Evolutionary conservation across 148 eudicot genomes (phyloP), one percentile per base, ranked within the genome.

Genomic region (Nepenthes gracilis): DNA sequence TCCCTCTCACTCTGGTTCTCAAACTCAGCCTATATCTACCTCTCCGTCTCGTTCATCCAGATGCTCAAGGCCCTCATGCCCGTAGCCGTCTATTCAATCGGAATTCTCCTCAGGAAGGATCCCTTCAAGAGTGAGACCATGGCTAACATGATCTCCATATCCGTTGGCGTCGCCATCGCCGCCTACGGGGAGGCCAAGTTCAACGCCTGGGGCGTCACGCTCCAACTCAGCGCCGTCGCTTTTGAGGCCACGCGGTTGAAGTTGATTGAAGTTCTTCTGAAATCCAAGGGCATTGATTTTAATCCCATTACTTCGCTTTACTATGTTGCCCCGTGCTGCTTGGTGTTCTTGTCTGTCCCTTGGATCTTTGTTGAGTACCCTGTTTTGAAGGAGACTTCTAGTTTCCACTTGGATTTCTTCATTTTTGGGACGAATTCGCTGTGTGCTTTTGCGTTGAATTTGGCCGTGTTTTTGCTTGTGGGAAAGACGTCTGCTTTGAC

Each of bases 21-120:
- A 1, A 85, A 85, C 62, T 83, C 92, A 1, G 87, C 92, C 0
- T 85, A 85, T 35, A 85, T 85, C 33, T 85, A 80, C 48, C 56
- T 85, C 0, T 83, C 88, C 1, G 92, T 85, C 0, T 83, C 88
- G 0, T 85, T 85, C 63, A 86, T 86, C 9, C 93, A 86, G 62
- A 86, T 86, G 93, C 66, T 86, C 4, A 86, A 86, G 50, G 93
- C 93, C 8, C 70, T 86, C 0, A 86, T 83, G 88, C 93, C 93
- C 1, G 93, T 86, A 12, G 88, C 85, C 0, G 93, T 83, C 6
- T 86, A 86, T 52, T 86, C 93, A 0, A 72, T 83, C 12, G 81
- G 88, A 1, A 80, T 86, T 3, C 1, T 78, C 57, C 71, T 83
- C 2, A 86, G 83, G n/a, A 86, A 81, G 49, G 88, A 86, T 15